phyloP scores from a whole-genome alignment of 129 eudicot genomes.

The Helianthus tuberosus region DNA sequence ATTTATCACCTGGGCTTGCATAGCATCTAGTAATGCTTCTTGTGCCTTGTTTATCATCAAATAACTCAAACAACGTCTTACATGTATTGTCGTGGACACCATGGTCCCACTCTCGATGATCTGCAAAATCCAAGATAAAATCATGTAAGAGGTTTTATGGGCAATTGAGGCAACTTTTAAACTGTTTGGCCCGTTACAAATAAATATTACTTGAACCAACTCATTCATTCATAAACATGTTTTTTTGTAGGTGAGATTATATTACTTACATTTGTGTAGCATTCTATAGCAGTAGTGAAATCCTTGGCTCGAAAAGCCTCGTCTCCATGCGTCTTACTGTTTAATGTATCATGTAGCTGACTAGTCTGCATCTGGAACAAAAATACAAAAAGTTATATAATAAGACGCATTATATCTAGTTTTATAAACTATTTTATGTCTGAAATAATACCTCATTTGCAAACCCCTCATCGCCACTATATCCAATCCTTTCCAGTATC shows the following conservation, averaged over 20 bases:
- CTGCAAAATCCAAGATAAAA: constrained; percentile 29
- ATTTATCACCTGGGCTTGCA: constrained; percentile 63
- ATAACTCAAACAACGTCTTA: constrained; percentile 22
- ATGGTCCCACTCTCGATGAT: constrained; percentile 51
- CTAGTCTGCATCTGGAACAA: constrained; percentile 73
- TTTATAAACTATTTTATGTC: too few species aligned
- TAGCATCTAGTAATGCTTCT: constrained; percentile 77
- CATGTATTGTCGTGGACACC: constrained; percentile 71
- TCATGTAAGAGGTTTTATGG: neutral
- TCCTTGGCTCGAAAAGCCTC: constrained; percentile 73
- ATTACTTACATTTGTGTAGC: constrained; percentile 60
- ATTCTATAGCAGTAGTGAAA: constrained; percentile 59
- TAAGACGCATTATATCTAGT: too few species aligned
- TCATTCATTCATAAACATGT: neutral
- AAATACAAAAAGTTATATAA: too few species aligned
- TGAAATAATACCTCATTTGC: too few species aligned
- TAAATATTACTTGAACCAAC: neutral
- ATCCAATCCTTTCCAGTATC: too few species aligned
- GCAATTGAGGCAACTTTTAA: neutral
- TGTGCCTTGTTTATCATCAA: constrained; percentile 74
- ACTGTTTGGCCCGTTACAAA: neutral
- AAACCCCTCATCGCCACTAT: too few species aligned
- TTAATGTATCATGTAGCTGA: constrained; percentile 73
- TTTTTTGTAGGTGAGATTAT: neutral
- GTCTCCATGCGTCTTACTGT: constrained; percentile 75